Conservation (phyloP, 1,139 yeast species). For the Petasospora fabianii region DNA sequence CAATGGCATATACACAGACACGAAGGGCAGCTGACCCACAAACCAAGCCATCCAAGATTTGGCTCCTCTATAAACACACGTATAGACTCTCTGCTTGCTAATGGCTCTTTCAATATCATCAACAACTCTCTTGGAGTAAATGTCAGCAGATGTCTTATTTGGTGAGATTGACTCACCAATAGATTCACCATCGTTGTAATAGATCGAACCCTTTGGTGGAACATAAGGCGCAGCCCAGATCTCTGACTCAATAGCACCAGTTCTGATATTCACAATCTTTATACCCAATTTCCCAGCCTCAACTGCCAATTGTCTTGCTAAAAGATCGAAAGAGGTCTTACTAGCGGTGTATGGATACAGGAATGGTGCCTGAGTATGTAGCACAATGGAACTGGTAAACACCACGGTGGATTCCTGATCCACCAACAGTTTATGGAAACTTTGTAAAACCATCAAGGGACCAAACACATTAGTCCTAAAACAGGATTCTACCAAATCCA, state of each 20-base stretch:
- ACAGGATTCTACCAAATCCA: conserved; percentile 48
- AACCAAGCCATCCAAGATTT: conserved; percentile 9
- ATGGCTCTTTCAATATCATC: conserved; percentile 13
- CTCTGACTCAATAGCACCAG: conserved; percentile 62
- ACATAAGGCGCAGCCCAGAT: conserved; percentile 51
- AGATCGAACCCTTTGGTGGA: conserved; percentile 42
- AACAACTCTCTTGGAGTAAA: conserved; percentile 12
- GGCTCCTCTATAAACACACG: conserved; percentile 12
- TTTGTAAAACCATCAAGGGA: conserved; percentile 41
- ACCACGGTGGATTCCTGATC: conserved; percentile 65
- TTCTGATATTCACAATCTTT: conserved; percentile 59
- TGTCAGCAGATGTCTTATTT: conserved; percentile 8
- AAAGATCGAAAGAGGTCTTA: conserved; percentile 70
- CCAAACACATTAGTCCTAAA: conserved; percentile 57
- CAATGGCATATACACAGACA: conserved; percentile 1
- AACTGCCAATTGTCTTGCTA: conserved; percentile 54
- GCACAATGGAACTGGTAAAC: conserved; percentile 71
- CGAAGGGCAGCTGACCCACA: conserved; percentile 5
- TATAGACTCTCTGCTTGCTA: conserved; percentile 1
- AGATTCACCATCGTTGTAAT: conserved; percentile 8
- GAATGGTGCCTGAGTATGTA: conserved; percentile 61
- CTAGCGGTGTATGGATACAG: conserved; percentile 61
- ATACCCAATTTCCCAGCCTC: conserved; percentile 73
- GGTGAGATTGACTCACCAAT: background rate
- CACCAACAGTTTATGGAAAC: conserved; percentile 52